Percentiles rank a stretch among this genome's conserved stretches.
Evolutionary conservation across 768 basidiomycete species (phyloP).

Genomic region (Termitomyces sp.): DNA sequence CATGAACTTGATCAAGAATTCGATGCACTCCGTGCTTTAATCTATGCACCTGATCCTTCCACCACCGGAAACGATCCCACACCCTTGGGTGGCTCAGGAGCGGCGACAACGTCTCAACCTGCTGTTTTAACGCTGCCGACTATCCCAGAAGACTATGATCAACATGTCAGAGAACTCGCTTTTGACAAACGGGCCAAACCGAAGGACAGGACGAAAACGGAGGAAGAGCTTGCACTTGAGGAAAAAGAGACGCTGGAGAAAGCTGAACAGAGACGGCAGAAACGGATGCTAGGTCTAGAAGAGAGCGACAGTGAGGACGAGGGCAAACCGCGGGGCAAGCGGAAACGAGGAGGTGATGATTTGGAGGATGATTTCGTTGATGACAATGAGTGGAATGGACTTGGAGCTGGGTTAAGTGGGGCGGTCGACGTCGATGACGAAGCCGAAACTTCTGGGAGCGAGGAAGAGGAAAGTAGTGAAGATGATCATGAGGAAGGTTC

Average conservation of each 20-base stretch:
- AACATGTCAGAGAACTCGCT: constrained; percentile 86
- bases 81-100: constrained; percentile 26
- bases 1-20: constrained; percentile 89
- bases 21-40: constrained; percentile 71
- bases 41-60: constrained; percentile 58
- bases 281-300: constrained; percentile 84
- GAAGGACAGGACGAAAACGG: constrained; percentile 94
- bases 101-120: constrained; percentile 17
- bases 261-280: constrained; percentile 73
- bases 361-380: constrained; percentile 82
- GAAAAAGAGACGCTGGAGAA: constrained; percentile 85
- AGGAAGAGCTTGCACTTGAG: constrained; percentile 89
- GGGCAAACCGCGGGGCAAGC: constrained; percentile 40
- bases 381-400: constrained; percentile 38
- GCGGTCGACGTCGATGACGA: constrained; percentile 36
- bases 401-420: constrained; percentile 40
- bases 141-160: constrained; percentile 76
- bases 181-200: constrained; percentile 94
- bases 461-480: constrained; percentile 39
- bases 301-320: constrained; percentile 67
- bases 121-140: constrained; percentile 22
- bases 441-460: constrained; percentile 34
- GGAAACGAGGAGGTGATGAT: constrained; percentile 77
- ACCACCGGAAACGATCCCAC: constrained; percentile 37
- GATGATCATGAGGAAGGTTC: constrained; percentile 23